Evolutionary conservation across 1,139 yeast genomes (phyloP).

Genomic region (Yarrowia galli): DNA sequence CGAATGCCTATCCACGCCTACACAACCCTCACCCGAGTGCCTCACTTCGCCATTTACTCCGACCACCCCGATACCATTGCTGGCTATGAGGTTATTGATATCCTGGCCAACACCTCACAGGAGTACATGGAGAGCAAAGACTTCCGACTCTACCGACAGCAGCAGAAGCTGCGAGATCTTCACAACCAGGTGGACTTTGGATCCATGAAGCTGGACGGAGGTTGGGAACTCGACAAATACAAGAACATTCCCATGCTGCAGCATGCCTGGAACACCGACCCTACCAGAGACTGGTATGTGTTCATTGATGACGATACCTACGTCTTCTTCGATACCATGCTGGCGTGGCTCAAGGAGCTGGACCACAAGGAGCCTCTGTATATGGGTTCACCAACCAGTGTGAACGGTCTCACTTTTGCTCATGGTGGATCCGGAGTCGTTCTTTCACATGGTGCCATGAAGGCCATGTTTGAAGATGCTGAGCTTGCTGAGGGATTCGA

Average conservation of each 20-base stretch:
- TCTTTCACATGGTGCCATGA: constrained; percentile 49
- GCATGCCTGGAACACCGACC: constrained; percentile 50
- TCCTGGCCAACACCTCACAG: constrained; percentile 47
- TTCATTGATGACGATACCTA: constrained; percentile 53
- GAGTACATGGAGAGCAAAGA: constrained; percentile 43
- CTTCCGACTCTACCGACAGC: constrained; percentile 47
- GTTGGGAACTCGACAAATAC: constrained; percentile 53
- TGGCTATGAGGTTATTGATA: constrained; percentile 51
- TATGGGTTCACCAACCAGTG: constrained; percentile 48
- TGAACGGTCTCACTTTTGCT: constrained; percentile 47
- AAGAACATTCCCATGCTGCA: constrained; percentile 53
- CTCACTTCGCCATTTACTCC: constrained; percentile 51
- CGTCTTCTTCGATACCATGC: constrained; percentile 47
- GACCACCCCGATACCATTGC: constrained; percentile 49
- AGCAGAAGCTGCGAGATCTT: constrained; percentile 45
- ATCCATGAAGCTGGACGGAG: constrained; percentile 40
- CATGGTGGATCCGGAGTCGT: constrained; percentile 54
- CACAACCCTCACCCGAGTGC: constrained; percentile 50
- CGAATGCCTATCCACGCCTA: constrained; percentile 51
- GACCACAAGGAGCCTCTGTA: constrained; percentile 47
- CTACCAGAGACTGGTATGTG: constrained; percentile 50
- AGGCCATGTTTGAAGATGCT: constrained; percentile 44
- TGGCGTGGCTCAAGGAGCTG: constrained; percentile 45
- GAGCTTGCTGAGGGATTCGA: constrained; percentile 43
- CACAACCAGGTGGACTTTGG: constrained; percentile 42